phyloP scores from a whole-genome alignment of 2,329 filamentous ascomycete genomes.

The Ilyonectria robusta region DNA sequence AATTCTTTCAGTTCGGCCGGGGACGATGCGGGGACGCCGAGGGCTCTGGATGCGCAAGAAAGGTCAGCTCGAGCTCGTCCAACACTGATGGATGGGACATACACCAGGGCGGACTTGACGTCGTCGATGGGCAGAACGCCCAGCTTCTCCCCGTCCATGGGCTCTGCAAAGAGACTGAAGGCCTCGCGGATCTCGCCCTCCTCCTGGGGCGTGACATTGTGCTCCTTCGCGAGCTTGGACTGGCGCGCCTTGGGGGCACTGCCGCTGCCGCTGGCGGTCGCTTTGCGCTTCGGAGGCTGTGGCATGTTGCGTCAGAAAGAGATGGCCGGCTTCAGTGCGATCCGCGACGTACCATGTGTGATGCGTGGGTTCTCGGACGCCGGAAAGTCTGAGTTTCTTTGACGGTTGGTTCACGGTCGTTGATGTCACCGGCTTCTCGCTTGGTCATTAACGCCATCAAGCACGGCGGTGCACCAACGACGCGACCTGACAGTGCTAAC shows the following conservation, averaged over 20 bases:
- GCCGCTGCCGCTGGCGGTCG: constrained; percentile 47
- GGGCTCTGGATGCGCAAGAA: constrained; percentile 69
- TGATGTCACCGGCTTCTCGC: constrained; percentile 40
- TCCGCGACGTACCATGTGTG: constrained; percentile 20
- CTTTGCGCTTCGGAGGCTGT: constrained; percentile 69
- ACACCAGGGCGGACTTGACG: constrained; percentile 82
- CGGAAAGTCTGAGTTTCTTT: neutral
- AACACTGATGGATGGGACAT: constrained; percentile 50
- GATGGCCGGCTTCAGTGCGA: neutral
- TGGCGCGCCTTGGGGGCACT: constrained; percentile 65
- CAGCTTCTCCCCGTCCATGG: constrained; percentile 79
- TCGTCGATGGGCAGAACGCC: constrained; percentile 78
- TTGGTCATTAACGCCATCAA: constrained; percentile 15
- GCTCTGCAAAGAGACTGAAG: constrained; percentile 84
- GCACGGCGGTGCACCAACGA: constrained; percentile 7
- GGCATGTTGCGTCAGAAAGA: constrained; percentile 13
- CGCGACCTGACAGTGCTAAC: constrained; percentile 30
- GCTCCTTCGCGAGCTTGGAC: constrained; percentile 92
- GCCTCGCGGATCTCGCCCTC: constrained; percentile 94
- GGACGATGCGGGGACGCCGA: constrained; percentile 78
- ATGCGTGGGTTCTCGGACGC: neutral
- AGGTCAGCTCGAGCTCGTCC: neutral
- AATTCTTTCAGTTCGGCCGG: constrained; percentile 82
- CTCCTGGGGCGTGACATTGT: constrained; percentile 86
- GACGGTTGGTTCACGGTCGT: constrained; percentile 32